Percentiles rank a stretch among this genome's conserved stretches.
Conservation (phyloP, 495 filamentous ascomycete genomes). For the Penicillium turbatum region DNA sequence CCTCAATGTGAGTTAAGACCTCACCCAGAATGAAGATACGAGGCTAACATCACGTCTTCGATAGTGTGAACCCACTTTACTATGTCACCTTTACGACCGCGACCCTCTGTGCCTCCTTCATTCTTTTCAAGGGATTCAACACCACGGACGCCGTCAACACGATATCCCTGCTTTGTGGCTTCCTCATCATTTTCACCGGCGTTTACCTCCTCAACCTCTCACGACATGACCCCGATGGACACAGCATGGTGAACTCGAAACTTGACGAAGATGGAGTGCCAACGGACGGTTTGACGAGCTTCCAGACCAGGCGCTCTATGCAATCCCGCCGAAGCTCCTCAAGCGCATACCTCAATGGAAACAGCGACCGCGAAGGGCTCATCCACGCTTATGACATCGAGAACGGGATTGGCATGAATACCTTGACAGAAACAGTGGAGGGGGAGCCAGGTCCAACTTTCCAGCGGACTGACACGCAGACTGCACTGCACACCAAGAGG, state of each 20-base stretch:
- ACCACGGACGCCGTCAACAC: slow-evolving; percentile 92
- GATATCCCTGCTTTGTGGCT: slow-evolving; percentile 86
- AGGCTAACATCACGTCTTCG: slow-evolving; percentile 26
- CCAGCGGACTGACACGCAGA: slow-evolving; percentile 26
- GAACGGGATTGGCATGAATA: slow-evolving; percentile 58
- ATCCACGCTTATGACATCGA: slow-evolving; percentile 81
- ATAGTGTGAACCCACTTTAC: slow-evolving; percentile 94
- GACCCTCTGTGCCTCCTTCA: slow-evolving; percentile 91
- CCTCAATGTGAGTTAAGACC: slow-evolving; percentile 71
- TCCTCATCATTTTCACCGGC: slow-evolving; percentile 93
- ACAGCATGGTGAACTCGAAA: slow-evolving; percentile 58
- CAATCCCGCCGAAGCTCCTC: slow-evolving; percentile 72
- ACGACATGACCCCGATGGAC: slow-evolving; percentile 82
- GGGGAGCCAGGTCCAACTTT: slow-evolving; percentile 45
- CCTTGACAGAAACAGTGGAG: slow-evolving; percentile 69
- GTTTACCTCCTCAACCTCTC: slow-evolving; percentile 97
- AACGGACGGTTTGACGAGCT: slow-evolving; percentile 83
- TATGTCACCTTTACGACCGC: slow-evolving; percentile 99
- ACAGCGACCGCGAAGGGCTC: slow-evolving; percentile 66
- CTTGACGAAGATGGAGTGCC: slow-evolving; percentile 70
- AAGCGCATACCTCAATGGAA: slow-evolving; percentile 50
- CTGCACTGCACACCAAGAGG: slow-evolving; percentile 35
- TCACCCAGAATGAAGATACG: neutral
- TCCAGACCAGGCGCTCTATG: slow-evolving; percentile 89
- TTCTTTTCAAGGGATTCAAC: slow-evolving; percentile 96